Percentiles rank a stretch among this genome's conserved stretches.
These are phyloP conservation scores for Eucalyptus grandis DNA, from an alignment of 345 rosid species.

Conservation along the genomic window DNA sequence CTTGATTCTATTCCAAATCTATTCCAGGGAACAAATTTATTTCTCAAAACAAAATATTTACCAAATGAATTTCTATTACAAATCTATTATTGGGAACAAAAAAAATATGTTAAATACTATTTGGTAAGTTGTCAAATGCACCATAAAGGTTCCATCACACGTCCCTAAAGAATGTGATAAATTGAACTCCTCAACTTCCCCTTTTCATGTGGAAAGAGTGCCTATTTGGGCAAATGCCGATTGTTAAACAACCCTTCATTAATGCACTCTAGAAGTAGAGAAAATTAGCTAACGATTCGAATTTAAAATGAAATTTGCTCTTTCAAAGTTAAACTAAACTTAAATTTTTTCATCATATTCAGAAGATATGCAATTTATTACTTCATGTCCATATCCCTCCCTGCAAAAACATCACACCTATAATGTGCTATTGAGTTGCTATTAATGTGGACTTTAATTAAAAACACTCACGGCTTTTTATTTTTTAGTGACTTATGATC, in stretches of 20 bases:
- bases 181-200: too few relatives aligned
- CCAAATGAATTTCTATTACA: fast-evolving
- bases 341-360: not conserved
- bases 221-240: fast-evolving
- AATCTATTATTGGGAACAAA: fast-evolving
- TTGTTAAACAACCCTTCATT: not conserved
- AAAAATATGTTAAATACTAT: too few relatives aligned
- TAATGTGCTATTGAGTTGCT: not conserved
- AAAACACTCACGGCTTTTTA: not conserved
- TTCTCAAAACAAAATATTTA: too few relatives aligned
- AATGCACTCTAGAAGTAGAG: not conserved
- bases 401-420: not conserved
- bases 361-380: not conserved
- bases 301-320: not conserved
- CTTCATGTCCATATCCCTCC: not conserved
- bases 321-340: not conserved
- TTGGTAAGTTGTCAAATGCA: too few relatives aligned
- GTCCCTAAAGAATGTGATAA: too few relatives aligned
- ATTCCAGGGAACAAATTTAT: too few relatives aligned
- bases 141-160: fast-evolving
- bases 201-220: fast-evolving
- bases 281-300: not conserved
- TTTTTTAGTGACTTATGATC: too few relatives aligned
- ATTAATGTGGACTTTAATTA: not conserved
- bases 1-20: fast-evolving